Conservation (phyloP, 257 asterid species). For the Scutellaria baicalensis region DNA sequence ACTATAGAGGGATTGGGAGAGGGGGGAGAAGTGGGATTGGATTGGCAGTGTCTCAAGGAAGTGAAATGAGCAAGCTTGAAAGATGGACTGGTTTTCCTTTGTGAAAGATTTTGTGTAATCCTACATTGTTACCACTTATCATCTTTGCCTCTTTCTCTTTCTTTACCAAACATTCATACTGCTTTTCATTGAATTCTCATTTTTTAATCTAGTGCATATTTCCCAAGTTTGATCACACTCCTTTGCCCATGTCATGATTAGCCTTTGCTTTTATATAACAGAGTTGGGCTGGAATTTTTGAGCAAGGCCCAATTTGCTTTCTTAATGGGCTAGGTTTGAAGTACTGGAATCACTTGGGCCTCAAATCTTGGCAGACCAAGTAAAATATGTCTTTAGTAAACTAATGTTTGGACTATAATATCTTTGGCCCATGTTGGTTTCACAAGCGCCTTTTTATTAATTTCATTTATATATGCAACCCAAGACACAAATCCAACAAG, state of each 20-base stretch:
- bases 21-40: constrained; percentile 78
- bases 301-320: too few species aligned
- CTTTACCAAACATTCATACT: neutral
- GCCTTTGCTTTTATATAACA: too few species aligned
- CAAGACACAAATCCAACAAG: too few species aligned
- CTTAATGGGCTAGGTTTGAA: too few species aligned
- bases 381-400: neutral
- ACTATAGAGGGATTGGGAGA: constrained; percentile 70
- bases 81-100: constrained; percentile 68
- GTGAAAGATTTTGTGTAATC: constrained; percentile 18
- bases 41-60: constrained; percentile 58
- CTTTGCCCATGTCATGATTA: neutral
- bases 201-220: neutral
- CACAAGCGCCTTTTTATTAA: neutral
- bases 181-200: neutral
- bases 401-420: neutral
- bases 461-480: neutral
- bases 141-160: neutral
- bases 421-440: neutral
- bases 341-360: neutral
- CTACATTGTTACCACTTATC: neutral
- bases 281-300: neutral
- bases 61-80: constrained; percentile 27
- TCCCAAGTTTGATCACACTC: neutral
- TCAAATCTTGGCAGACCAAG: neutral